A percentile compares a stretch with the other conserved stretches of the same genome.
Evolutionary conservation across 2,329 filamentous ascomycete species (phyloP).

Genomic region (Sclerotinia nivalis): DNA sequence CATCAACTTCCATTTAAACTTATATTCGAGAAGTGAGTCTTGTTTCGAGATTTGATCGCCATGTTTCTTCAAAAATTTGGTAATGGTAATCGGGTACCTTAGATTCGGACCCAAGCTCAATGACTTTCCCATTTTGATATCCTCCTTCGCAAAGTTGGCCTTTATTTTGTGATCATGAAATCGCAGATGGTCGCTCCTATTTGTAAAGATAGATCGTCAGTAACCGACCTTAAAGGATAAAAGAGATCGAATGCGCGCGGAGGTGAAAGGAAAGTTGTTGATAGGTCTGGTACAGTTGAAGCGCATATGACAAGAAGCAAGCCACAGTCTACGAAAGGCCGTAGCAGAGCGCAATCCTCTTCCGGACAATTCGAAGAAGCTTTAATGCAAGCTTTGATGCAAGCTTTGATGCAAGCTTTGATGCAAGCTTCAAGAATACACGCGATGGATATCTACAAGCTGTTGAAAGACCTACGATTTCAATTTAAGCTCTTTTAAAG

Average conservation of each 20-base stretch:
- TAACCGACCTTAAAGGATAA: slow-evolving; percentile 26
- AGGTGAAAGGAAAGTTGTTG: not conserved
- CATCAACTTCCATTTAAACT: slow-evolving; percentile 76
- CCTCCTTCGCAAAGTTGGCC: slow-evolving; percentile 35
- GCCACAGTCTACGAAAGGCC: not conserved
- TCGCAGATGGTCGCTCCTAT: slow-evolving; percentile 28
- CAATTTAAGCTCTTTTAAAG: slow-evolving; percentile 38
- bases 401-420: too few species aligned
- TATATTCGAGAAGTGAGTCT: slow-evolving; percentile 82
- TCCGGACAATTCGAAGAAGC: slow-evolving; percentile 22
- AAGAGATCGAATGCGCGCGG: not conserved
- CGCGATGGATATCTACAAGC: slow-evolving; percentile 36
- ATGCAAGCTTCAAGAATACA: slow-evolving; percentile 33
- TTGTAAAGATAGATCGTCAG: slow-evolving; percentile 9
- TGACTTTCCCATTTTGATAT: slow-evolving; percentile 47
- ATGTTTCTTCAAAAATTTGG: slow-evolving; percentile 73
- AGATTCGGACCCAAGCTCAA: slow-evolving; percentile 62
- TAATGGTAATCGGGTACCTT: slow-evolving; percentile 92
- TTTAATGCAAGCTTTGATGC: too few species aligned
- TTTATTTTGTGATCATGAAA: slow-evolving; percentile 39
- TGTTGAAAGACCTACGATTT: slow-evolving; percentile 41
- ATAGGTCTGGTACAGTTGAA: not conserved
- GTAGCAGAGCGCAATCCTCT: slow-evolving; percentile 4
- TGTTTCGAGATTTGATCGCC: slow-evolving; percentile 76
- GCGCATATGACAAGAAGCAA: not conserved